Conservation (phyloP, 768 basidiomycete genomes). For the Russula earlei region DNA sequence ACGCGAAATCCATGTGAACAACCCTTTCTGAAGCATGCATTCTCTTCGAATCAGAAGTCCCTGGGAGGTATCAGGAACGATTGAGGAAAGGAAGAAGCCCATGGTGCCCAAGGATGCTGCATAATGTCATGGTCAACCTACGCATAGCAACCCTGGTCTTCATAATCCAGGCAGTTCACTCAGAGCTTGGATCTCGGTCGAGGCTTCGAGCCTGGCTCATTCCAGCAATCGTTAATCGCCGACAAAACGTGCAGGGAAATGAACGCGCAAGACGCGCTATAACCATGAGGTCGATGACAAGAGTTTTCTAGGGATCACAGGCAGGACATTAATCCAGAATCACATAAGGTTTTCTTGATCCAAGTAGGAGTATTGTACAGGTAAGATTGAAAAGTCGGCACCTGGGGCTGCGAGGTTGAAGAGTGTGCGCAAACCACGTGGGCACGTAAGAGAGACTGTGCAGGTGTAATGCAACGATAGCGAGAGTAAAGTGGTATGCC, state of each 20-base stretch:
- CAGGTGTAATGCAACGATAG: not conserved
- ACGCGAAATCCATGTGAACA: conserved; percentile 16
- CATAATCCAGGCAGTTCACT: not conserved
- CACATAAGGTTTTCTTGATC: not conserved
- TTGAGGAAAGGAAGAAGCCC: conserved; percentile 2
- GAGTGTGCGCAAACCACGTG: not conserved
- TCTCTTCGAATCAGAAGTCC: not conserved
- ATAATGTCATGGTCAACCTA: not conserved
- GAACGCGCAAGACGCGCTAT: conserved; percentile 4
- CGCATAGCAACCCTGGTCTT: conserved; percentile 11
- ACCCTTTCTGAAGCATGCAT: not conserved
- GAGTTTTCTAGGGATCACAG: not conserved
- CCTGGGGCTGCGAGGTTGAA: too few species aligned
- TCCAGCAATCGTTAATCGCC: conserved; percentile 9
- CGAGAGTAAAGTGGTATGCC: conserved; percentile 9
- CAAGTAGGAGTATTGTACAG: not conserved
- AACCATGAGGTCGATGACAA: conserved; percentile 18
- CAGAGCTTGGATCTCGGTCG: not conserved
- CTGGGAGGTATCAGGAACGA: not conserved
- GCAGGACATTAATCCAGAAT: not conserved
- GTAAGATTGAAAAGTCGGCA: not conserved
- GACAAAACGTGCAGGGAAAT: conserved; percentile 14
- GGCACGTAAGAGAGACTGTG: conserved; percentile 1
- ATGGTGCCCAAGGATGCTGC: not conserved
- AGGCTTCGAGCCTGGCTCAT: conserved; percentile 2